A percentile compares a stretch with the other conserved stretches of the same genome.
Conservation (phyloP, 73 alveolate genomes). For the Uronychia setigera region DNA sequence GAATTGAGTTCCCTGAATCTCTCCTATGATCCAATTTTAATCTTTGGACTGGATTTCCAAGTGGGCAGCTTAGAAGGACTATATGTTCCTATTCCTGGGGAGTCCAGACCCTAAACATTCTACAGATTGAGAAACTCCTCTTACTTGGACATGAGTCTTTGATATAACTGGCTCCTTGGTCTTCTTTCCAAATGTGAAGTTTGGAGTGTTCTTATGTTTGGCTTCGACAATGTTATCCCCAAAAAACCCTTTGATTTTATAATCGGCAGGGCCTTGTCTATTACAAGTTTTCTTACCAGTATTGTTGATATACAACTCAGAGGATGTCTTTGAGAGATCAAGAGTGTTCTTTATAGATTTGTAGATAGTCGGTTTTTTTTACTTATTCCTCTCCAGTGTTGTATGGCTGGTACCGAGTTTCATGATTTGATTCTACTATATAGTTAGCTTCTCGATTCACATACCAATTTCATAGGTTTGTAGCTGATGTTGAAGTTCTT, state of each 20-base stretch:
- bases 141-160: not conserved
- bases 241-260: not conserved
- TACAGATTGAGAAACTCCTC: not conserved
- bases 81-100: not conserved
- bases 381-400: no score
- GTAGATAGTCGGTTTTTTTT: no score
- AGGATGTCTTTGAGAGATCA: not conserved
- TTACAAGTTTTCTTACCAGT: not conserved
- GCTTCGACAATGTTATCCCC: not conserved
- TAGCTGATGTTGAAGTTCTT: no score
- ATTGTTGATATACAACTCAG: not conserved
- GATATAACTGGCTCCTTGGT: not conserved
- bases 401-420: no score
- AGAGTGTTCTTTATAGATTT: no score
- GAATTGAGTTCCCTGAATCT: not conserved
- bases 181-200: not conserved
- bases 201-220: not conserved
- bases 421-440: no score
- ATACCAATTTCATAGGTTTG: no score
- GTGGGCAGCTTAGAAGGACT: not conserved
- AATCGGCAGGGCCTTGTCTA: not conserved
- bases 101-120: not conserved
- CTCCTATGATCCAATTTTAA: not conserved
- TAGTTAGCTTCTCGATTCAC: no score
- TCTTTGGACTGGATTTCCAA: not conserved